Percentiles rank a stretch among this genome's conserved stretches.
These are phyloP conservation scores for Aspergillus novoparasiticus DNA, from an alignment of 2,329 filamentous ascomycete species.

Conservation along the genomic window DNA sequence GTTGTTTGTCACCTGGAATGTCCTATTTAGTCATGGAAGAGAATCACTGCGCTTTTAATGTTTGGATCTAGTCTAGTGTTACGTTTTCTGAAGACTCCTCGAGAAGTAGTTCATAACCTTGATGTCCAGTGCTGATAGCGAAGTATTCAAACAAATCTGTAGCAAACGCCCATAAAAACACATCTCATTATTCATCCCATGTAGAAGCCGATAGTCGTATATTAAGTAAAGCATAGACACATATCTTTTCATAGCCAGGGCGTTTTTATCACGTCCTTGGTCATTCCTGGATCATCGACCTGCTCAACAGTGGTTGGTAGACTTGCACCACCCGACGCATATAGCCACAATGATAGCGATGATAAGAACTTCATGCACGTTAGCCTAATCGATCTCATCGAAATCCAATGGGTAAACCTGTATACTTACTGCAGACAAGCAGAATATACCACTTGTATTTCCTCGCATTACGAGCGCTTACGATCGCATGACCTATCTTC, in stretches of 20 bases:
- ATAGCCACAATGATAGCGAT: constrained; percentile 12
- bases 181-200: neutral
- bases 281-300: neutral
- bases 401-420: neutral
- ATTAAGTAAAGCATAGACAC: neutral
- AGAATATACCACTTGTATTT: constrained; percentile 20
- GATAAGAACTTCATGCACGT: constrained; percentile 10
- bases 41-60: neutral
- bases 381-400: neutral
- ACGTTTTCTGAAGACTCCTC: neutral
- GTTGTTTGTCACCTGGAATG: no score
- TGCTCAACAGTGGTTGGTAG: constrained; percentile 9
- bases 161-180: neutral
- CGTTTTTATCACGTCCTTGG: neutral
- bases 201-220: neutral
- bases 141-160: neutral
- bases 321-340: constrained; percentile 11
- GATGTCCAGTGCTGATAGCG: no score
- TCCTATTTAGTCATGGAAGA: no score
- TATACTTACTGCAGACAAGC: constrained; percentile 13
- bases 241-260: neutral
- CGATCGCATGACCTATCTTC: constrained; percentile 7
- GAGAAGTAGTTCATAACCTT: no score
- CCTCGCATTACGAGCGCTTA: constrained; percentile 14
- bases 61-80: no score